Conservation (phyloP, 345 rosid genomes). For the Citrus hindsii region DNA sequence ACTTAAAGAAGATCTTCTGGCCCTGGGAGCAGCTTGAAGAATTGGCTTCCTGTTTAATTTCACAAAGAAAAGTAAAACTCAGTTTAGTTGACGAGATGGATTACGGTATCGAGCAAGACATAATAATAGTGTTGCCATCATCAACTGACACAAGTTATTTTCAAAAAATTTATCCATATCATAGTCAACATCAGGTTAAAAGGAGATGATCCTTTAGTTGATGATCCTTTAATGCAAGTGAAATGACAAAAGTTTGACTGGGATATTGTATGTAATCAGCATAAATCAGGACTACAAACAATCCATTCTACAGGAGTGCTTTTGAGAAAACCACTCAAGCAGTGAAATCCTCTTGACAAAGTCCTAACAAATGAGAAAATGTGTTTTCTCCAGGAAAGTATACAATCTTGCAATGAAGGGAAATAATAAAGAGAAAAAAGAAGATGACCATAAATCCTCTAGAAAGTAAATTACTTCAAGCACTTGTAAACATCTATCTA, state of each 20-base stretch:
- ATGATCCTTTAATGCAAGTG: background rate
- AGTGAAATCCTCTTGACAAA: background rate
- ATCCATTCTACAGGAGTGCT: background rate
- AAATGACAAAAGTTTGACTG: background rate
- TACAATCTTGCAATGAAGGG: background rate
- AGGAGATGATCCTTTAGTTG: background rate
- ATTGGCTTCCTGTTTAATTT: conserved; percentile 34
- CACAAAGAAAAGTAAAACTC: background rate
- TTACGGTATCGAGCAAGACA: no score
- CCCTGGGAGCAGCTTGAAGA: conserved; percentile 32
- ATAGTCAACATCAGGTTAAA: background rate
- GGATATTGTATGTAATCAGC: background rate
- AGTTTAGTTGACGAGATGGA: background rate
- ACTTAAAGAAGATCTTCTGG: conserved; percentile 58
- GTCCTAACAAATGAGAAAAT: background rate
- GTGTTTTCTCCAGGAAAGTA: background rate
- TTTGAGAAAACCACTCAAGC: background rate
- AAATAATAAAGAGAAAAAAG: background rate
- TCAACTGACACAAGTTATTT: no score
- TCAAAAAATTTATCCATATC: no score
- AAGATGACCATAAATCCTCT: background rate
- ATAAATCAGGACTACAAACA: background rate
- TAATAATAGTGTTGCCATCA: no score
- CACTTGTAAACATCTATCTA: background rate
- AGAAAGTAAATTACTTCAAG: background rate